phyloP scores from a whole-genome alignment of 2,329 filamentous ascomycete species.

The Hypoxylon sp. region DNA sequence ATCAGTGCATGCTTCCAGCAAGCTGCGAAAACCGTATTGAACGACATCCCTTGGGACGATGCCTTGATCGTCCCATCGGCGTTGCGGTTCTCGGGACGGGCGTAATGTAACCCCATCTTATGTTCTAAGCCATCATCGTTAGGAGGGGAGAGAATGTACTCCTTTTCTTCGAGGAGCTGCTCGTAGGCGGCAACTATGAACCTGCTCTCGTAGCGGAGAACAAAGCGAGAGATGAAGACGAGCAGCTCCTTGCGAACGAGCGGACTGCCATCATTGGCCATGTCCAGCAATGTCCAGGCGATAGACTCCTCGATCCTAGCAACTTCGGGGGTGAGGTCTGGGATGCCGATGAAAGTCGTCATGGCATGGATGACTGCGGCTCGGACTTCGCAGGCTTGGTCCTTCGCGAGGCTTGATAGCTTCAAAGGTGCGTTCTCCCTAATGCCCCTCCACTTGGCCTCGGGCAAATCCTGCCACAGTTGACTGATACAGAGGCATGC shows the following conservation, averaged over 20 bases:
- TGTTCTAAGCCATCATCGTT: constrained; percentile 64
- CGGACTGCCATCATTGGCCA: constrained; percentile 92
- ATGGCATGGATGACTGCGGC: constrained; percentile 93
- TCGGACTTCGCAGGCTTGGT: constrained; percentile 89
- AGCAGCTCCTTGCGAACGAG: constrained; percentile 93
- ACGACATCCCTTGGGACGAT: constrained; percentile 68
- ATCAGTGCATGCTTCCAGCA: constrained; percentile 95
- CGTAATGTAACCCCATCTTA: constrained; percentile 70
- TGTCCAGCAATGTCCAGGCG: constrained; percentile 85
- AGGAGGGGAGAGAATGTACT: constrained; percentile 67
- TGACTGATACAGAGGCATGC: constrained; percentile 95
- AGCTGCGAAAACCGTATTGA: constrained; percentile 90
- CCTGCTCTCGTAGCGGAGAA: constrained; percentile 88
- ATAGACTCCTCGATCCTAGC: constrained; percentile 90
- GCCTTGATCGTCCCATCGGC: constrained; percentile 65
- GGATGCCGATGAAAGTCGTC: constrained; percentile 92
- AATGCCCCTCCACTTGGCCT: constrained; percentile 97
- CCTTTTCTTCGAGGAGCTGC: constrained; percentile 83
- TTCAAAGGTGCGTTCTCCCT: constrained; percentile 83
- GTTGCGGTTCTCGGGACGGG: constrained; percentile 62
- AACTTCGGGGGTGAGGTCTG: constrained; percentile 89
- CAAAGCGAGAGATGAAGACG: constrained; percentile 92
- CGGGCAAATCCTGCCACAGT: constrained; percentile 87
- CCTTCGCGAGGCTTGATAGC: constrained; percentile 80
- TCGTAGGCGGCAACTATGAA: constrained; percentile 93